Conservation (phyloP, 176 grass and related monocot species). For the Aechmea fasciata region DNA sequence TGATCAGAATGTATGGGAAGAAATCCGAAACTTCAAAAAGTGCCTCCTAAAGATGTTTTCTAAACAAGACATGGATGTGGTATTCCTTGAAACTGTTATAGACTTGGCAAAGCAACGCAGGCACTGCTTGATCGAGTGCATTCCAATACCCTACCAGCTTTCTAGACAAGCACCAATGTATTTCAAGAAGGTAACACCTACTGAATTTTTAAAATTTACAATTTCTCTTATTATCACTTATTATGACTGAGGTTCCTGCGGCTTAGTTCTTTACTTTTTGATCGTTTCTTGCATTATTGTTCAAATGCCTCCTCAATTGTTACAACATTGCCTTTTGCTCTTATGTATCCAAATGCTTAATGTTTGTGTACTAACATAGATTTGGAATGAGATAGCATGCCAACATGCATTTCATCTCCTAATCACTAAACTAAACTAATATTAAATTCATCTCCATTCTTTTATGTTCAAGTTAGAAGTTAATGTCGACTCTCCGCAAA, state of each 20-base stretch:
- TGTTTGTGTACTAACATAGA: too few relatives aligned
- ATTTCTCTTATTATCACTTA: not conserved
- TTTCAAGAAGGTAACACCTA: conserved; percentile 73
- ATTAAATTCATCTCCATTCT: too few relatives aligned
- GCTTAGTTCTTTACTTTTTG: not conserved
- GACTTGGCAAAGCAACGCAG: conserved; percentile 54
- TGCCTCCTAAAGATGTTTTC: conserved; percentile 80
- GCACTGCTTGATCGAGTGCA: conserved; percentile 85
- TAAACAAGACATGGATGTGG: conserved; percentile 61
- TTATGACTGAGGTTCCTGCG: not conserved
- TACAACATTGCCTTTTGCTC: not conserved
- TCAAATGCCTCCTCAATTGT: not conserved
- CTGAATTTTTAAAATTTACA: not conserved
- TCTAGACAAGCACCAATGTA: conserved; percentile 80
- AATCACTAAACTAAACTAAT: too few relatives aligned
- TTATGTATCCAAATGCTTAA: too few relatives aligned
- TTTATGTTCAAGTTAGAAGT: too few relatives aligned
- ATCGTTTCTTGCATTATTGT: not conserved
- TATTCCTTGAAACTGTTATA: conserved; percentile 86
- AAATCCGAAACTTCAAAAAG: conserved; percentile 98
- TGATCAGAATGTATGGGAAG: conserved; percentile 75
- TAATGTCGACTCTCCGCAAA: too few relatives aligned
- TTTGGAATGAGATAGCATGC: too few relatives aligned
- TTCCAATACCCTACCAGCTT: conserved; percentile 59
- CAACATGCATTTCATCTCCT: too few relatives aligned